Evolutionary conservation across 768 basidiomycete genomes (phyloP).

Genomic region (Trametes cubensis): DNA sequence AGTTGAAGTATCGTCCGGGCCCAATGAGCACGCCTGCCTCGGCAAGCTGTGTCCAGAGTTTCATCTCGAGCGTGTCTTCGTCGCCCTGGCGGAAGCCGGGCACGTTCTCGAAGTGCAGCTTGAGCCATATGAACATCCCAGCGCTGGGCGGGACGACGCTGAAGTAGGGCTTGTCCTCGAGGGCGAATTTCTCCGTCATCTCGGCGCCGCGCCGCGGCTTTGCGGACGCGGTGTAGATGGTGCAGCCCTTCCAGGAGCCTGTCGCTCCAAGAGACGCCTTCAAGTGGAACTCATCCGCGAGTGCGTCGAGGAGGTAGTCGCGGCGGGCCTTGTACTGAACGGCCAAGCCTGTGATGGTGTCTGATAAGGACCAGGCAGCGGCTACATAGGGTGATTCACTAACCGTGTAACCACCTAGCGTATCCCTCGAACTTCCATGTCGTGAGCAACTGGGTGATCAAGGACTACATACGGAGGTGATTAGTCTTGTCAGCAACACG

Average conservation of each 20-base stretch:
- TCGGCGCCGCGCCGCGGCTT: slow-evolving; percentile 33
- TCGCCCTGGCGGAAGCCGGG: slow-evolving; percentile 41
- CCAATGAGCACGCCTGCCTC: slow-evolving; percentile 64
- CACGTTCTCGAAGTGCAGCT: slow-evolving; percentile 64
- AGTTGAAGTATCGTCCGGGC: slow-evolving; percentile 59
- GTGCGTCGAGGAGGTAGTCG: slow-evolving; percentile 63
- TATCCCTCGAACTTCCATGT: slow-evolving; percentile 76
- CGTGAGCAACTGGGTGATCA: slow-evolving; percentile 62
- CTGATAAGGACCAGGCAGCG: neutral
- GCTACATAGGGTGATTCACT: neutral
- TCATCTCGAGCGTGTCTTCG: slow-evolving; percentile 51
- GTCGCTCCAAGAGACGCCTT: slow-evolving; percentile 33
- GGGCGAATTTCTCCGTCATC: slow-evolving; percentile 46
- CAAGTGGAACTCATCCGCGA: slow-evolving; percentile 66
- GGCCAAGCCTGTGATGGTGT: slow-evolving; percentile 45
- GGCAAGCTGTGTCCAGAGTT: slow-evolving; percentile 63
- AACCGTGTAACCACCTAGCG: slow-evolving; percentile 76
- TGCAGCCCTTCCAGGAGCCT: slow-evolving; percentile 40
- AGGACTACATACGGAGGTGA: slow-evolving; percentile 35
- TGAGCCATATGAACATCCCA: slow-evolving; percentile 85
- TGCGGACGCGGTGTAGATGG: slow-evolving; percentile 49
- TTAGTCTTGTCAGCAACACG: neutral
- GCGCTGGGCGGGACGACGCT: slow-evolving; percentile 75
- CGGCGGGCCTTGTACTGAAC: slow-evolving; percentile 60
- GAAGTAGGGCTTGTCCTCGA: slow-evolving; percentile 44